phyloP scores from a whole-genome alignment of 1,284 basidiomycete species.

The Lentinula novae-zelandiae region DNA sequence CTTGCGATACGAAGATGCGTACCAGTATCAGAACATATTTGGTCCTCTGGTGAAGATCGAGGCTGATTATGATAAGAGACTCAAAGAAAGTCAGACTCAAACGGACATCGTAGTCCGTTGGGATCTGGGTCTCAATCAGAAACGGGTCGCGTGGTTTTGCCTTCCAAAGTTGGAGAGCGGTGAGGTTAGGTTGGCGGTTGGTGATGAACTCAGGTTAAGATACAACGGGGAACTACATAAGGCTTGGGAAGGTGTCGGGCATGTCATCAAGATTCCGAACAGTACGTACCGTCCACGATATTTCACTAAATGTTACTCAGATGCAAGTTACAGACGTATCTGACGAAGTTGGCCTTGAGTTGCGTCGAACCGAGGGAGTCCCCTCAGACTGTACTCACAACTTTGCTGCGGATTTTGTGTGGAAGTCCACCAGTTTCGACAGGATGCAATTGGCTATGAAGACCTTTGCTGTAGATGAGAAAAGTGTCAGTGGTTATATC shows the following conservation, averaged over 20 bases:
- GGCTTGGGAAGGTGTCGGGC: conserved; percentile 95
- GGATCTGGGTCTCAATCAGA: conserved; percentile 98
- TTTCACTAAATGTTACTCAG: conserved; percentile 14
- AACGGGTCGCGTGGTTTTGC: conserved; percentile 94
- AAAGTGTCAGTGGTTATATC: conserved; percentile 98
- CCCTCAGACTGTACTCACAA: conserved; percentile 93
- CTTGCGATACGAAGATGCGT: conserved; percentile 94
- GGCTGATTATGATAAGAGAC: conserved; percentile 96
- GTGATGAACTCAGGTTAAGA: conserved; percentile 90
- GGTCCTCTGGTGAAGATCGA: conserved; percentile 99
- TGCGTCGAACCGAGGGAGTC: conserved; percentile 89
- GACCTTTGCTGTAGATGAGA: conserved; percentile 98
- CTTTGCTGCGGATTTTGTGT: conserved; percentile 97
- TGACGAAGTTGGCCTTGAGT: conserved; percentile 95
- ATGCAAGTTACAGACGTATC: conserved; percentile 71
- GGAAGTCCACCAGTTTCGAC: conserved; percentile 99
- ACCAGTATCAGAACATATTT: conserved; percentile 99
- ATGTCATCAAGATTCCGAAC: conserved; percentile 99
- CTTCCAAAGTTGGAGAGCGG: conserved; percentile 98
- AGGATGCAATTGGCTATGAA: conserved; percentile 99
- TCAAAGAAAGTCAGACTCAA: conserved; percentile 99
- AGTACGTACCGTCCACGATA: conserved; percentile 49
- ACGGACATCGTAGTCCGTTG: conserved; percentile 94
- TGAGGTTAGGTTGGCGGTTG: conserved; percentile 94
- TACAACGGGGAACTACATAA: conserved; percentile 90